Base-by-base conservation (phyloP, 2,329 filamentous ascomycete genomes). In the Penicillium sp. region DNA sequence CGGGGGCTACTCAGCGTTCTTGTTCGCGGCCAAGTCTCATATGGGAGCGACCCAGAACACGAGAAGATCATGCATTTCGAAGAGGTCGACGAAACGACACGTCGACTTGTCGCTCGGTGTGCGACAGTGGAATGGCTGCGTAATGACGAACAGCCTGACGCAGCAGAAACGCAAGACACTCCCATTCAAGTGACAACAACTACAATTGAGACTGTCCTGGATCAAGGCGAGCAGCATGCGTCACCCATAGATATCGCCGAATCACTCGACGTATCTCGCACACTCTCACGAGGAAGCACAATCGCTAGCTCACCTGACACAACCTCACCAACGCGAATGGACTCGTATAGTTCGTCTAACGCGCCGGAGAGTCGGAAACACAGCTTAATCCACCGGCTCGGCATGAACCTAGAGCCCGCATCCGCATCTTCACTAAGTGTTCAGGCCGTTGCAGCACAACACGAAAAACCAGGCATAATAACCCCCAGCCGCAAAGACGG, bases 381-480 rank as follows among this genome's bases (percentile, higher is more conserved):
- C 27, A 71, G 63, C 55, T 57, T 67, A 13, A 57, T 60, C 12
- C 59, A 75, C 44, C 68, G 66, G 29, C 74, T 92, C 3, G 89
- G 89, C 10, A 91, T 93, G 74, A 89, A 86, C 59, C 79, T 93
- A 4, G 84, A 86, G 1, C 81, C 84, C 1, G 85, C 89, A 51
- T 83, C 83, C n/a, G 84, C 84, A 48, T 96, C 91, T 70, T 86
- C 82, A 67, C 79, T 91, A 63, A 93, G 89, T 69, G 88, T 94
- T 47, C 81, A 86, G 35, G 89, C 94, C 66, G 86, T 96, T 42
- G 91, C 91, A 7, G 85, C 86, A 12, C 89, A 92, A 44, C 90
- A 83, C 72, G 91, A 93, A 75, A 92, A 90, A 72, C 91, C 91
- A 0, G 91, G 89, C 1, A 86, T 93, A 23, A 87, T 92, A 67